These are phyloP conservation scores for Penicillium sp. DNA, from an alignment of 2,329 filamentous ascomycete species.

Conservation along the genomic window DNA sequence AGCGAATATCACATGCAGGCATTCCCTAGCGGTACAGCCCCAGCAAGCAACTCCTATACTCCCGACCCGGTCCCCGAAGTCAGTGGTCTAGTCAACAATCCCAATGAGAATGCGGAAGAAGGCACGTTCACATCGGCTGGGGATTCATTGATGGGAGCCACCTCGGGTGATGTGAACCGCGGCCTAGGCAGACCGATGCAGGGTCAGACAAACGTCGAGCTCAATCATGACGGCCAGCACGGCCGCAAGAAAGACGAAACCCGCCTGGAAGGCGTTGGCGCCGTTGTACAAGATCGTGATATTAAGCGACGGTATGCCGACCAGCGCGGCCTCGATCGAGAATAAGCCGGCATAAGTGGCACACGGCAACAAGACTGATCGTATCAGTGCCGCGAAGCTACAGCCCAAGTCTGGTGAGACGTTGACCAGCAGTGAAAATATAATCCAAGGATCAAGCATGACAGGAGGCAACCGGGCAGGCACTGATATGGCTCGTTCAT, in stretches of 20 bases:
- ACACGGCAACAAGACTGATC: neutral
- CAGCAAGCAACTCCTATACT: conserved; percentile 42
- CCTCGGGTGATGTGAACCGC: conserved; percentile 46
- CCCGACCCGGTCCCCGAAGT: conserved; percentile 29
- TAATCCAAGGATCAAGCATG: no score
- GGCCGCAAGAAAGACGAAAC: conserved; percentile 35
- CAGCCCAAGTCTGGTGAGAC: neutral
- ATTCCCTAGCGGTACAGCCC: conserved; percentile 56
- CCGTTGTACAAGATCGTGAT: conserved; percentile 15
- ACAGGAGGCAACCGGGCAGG: no score
- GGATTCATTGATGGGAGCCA: conserved; percentile 45
- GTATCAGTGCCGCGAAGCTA: neutral
- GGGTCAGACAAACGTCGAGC: conserved; percentile 43
- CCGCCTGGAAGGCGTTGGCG: conserved; percentile 41
- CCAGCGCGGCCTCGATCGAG: conserved; percentile 26
- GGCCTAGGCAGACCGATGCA: conserved; percentile 46
- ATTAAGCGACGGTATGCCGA: conserved; percentile 19
- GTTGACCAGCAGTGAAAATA: no score
- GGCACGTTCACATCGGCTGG: conserved; percentile 37
- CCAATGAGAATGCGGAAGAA: conserved; percentile 31
- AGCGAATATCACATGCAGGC: conserved; percentile 58
- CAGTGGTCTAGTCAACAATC: conserved; percentile 35
- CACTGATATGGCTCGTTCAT: no score
- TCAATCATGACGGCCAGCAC: conserved; percentile 40
- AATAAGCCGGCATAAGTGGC: conserved; percentile 3